These are phyloP conservation scores for Brassica hybrid DNA, from an alignment of 441 rosid genomes.

Conservation along the genomic window DNA sequence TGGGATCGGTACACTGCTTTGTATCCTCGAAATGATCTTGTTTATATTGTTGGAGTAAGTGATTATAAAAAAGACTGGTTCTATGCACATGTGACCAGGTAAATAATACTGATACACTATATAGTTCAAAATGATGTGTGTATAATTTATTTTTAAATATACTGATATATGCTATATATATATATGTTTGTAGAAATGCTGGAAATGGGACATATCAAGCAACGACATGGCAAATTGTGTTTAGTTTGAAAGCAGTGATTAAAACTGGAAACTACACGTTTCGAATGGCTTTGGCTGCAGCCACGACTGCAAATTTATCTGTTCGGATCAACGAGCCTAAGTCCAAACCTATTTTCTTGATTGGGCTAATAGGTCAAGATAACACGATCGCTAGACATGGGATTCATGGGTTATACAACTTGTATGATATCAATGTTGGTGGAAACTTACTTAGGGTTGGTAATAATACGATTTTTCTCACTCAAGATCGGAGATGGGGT, in stretches of 20 bases:
- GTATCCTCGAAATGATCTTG: conserved; percentile 49
- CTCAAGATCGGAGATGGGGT: conserved; percentile 42
- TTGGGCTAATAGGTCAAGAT: conserved; percentile 52
- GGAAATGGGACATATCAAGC: conserved; percentile 42
- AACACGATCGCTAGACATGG: conserved; percentile 72
- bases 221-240: conserved; percentile 77
- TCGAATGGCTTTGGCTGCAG: conserved; percentile 77
- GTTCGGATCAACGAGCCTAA: conserved; percentile 50
- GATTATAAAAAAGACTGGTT: conserved; percentile 57
- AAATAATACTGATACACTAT: neutral
- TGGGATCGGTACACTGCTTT: conserved; percentile 58
- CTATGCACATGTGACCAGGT: conserved; percentile 68
- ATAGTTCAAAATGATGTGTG: neutral
- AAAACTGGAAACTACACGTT: conserved; percentile 50
- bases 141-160: neutral
- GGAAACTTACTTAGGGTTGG: conserved; percentile 45
- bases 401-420: conserved; percentile 62
- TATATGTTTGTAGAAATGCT: conserved; percentile 35
- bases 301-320: conserved; percentile 49
- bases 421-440: conserved; percentile 49
- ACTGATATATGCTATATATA: neutral
- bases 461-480: conserved; percentile 52
- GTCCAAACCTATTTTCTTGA: conserved; percentile 39
- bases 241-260: conserved; percentile 43
- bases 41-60: conserved; percentile 45